Evolutionary conservation across 768 basidiomycete genomes (phyloP), one percentile per base, ranked within the genome.

Genomic region (Boletus subcaerulescens): DNA sequence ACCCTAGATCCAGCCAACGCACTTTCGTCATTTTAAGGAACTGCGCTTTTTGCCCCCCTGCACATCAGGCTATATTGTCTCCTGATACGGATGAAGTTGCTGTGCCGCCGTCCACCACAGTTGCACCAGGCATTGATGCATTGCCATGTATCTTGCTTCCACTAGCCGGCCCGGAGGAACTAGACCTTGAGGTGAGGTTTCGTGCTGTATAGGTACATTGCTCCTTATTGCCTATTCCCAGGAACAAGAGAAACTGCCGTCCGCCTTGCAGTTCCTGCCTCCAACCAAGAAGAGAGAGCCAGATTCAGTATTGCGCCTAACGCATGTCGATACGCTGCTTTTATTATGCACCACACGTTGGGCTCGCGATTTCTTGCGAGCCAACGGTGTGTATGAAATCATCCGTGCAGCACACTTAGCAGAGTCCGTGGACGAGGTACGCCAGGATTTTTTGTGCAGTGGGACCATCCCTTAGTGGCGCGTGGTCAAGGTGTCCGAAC

Each of bases 81-180:
- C 79, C 83, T 14, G 91, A 95, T 48, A 72, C 80, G 2, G 77
- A 76, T 7, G 67, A 63, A 38, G 77, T 87, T 20, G 61, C 81
- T 14, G 77, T 88, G 6, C 79, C 82, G 4, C 83, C 88, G 1
- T 85, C 85, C 17, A 74, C 72, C n/a, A 62, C 65, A 14, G 70
- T 70, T 4, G 84, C 87, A 4, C 83, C 90, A 3, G 93, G 94
- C 5, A 84, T 98, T 35, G 88, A 93, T 70, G 82, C 88, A 3
- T 77, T 98, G 11, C 88, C 92, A 0, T 89, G 85, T 65, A 77
- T 99, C 12, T 78, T 99, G 4, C 80, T 95, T 1, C 96, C 97
- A 0, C 76, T 99, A 3, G 93, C 96, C 40, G 95, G 96, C 7
- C 89, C 93, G 1, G 97, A 98, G 71, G 97, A 98, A 71, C 86